A percentile compares a stretch with the other conserved stretches of the same genome.
Conservation (phyloP, 176 grass and related monocot species). For the Phyllostachys edulis region DNA sequence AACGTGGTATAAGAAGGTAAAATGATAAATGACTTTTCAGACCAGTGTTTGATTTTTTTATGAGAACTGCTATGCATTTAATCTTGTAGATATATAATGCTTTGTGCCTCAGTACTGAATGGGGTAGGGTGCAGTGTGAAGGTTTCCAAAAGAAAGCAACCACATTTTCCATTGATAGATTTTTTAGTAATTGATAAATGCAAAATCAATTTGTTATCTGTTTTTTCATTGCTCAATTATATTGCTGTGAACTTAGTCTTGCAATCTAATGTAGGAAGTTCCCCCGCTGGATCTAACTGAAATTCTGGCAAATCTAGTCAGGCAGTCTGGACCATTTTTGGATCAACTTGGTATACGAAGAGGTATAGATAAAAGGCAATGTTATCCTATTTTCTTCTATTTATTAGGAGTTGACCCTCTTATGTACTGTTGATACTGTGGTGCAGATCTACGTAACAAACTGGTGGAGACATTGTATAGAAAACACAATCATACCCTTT, state of each 20-base stretch:
- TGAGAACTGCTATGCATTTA: neutral
- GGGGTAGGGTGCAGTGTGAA: neutral
- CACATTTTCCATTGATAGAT: neutral
- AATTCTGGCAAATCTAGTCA: slow-evolving; percentile 60
- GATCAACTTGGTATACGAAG: slow-evolving; percentile 63
- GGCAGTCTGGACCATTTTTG: slow-evolving; percentile 68
- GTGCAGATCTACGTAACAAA: slow-evolving; percentile 62
- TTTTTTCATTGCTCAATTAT: neutral
- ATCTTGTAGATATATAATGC: neutral
- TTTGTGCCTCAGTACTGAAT: neutral
- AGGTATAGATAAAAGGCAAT: slow-evolving; percentile 38
- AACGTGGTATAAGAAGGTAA: neutral
- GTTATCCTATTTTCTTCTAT: neutral
- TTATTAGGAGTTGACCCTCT: neutral
- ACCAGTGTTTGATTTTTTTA: neutral
- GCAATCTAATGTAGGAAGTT: slow-evolving; percentile 45
- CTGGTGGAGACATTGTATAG: slow-evolving; percentile 59
- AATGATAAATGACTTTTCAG: neutral
- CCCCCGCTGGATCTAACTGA: slow-evolving; percentile 62
- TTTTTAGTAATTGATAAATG: neutral
- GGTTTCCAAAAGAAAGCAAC: neutral
- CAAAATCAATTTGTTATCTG: neutral
- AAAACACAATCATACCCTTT: slow-evolving; percentile 45
- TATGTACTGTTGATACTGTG: neutral
- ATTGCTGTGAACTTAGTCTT: neutral